These are phyloP conservation scores for Stygiomarasmius scandens DNA, from an alignment of 1,284 basidiomycete species.

Conservation along the genomic window DNA sequence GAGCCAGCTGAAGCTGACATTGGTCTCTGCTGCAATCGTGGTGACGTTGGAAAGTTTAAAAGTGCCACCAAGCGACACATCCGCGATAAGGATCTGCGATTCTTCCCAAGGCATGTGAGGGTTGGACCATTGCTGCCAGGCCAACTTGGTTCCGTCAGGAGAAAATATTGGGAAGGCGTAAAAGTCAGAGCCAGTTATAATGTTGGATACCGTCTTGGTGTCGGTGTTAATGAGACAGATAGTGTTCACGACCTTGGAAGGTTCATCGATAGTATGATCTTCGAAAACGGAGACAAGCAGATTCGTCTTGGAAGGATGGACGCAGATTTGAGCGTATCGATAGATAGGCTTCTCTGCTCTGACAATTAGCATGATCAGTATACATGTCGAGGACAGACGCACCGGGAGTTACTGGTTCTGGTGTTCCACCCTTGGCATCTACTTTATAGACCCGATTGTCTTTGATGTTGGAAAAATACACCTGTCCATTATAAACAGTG, in stretches of 20 bases:
- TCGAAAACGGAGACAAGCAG: constrained; percentile 63
- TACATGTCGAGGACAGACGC: constrained; percentile 12
- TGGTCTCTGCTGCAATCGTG: constrained; percentile 51
- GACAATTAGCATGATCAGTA: not conserved
- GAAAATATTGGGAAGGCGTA: constrained; percentile 68
- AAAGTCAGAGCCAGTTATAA: constrained; percentile 67
- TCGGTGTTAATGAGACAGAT: constrained; percentile 58
- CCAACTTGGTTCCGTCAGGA: constrained; percentile 64
- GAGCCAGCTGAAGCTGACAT: constrained; percentile 55
- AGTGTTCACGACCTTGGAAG: constrained; percentile 56
- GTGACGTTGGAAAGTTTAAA: constrained; percentile 35
- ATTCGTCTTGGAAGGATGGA: constrained; percentile 47
- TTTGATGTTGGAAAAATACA: constrained; percentile 59
- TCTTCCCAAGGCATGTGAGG: constrained; percentile 88
- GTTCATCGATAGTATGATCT: constrained; percentile 65
- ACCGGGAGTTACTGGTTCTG: constrained; percentile 67
- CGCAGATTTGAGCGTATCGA: constrained; percentile 59
- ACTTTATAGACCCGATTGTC: constrained; percentile 55
- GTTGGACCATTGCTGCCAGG: constrained; percentile 75
- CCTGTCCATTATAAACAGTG: constrained; percentile 46
- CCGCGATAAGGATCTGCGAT: constrained; percentile 59
- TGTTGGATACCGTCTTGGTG: constrained; percentile 40
- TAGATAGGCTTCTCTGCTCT: constrained; percentile 47
- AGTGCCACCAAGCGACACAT: constrained; percentile 32
- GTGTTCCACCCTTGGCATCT: constrained; percentile 34